Conservation (phyloP, 352 stramenopile species). For the Phytophthora syringae region DNA sequence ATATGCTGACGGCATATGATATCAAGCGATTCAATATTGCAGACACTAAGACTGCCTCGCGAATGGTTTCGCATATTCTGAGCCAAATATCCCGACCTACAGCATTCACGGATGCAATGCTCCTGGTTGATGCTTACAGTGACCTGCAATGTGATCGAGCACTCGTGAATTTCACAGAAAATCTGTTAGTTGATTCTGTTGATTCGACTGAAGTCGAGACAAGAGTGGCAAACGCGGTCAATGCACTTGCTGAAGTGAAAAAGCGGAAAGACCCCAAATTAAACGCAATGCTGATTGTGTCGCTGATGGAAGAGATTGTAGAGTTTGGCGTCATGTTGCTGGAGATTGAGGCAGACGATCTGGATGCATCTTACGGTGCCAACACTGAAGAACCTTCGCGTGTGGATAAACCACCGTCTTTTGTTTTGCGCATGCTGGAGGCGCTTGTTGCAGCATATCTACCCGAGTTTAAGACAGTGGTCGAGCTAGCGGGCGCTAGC, state of each 20-base stretch:
- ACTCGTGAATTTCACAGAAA: conserved; percentile 68
- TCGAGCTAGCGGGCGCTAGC: conserved; percentile 25
- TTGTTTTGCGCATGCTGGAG: conserved; percentile 47
- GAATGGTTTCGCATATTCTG: conserved; percentile 67
- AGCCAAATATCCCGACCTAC: conserved; percentile 52
- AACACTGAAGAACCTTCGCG: neutral
- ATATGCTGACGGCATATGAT: conserved; percentile 72
- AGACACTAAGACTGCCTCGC: conserved; percentile 52
- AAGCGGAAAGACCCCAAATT: conserved; percentile 30
- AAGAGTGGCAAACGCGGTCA: conserved; percentile 26
- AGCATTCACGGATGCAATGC: conserved; percentile 61
- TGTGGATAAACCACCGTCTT: conserved; percentile 20
- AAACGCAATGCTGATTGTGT: conserved; percentile 41
- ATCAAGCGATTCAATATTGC: conserved; percentile 62
- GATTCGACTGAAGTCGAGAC: conserved; percentile 13
- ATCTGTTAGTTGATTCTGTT: conserved; percentile 48
- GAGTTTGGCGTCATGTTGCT: conserved; percentile 55
- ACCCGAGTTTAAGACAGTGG: conserved; percentile 32
- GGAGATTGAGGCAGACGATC: conserved; percentile 42
- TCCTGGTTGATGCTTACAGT: conserved; percentile 68
- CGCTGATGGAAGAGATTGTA: conserved; percentile 61
- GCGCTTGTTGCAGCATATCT: conserved; percentile 40
- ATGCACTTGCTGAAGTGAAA: conserved; percentile 53
- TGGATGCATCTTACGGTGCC: neutral
- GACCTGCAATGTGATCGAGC: conserved; percentile 57